phyloP scores from a whole-genome alignment of 768 basidiomycete genomes.

The Rhodotorula kratochvilovae region DNA sequence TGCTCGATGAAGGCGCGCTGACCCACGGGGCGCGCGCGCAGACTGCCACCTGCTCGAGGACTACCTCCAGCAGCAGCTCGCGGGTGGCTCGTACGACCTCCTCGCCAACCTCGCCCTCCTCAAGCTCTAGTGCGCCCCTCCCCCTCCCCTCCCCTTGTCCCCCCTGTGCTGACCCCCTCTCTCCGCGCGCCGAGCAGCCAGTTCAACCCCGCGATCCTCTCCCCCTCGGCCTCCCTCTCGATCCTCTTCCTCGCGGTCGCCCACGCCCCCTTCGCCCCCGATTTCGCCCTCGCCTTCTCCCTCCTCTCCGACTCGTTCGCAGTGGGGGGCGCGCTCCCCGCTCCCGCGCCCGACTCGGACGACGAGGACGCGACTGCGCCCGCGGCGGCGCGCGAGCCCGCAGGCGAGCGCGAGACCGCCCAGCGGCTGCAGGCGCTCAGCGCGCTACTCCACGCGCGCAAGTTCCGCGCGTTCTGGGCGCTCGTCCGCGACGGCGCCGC shows the following conservation, averaged over 20 bases:
- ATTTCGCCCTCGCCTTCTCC: constrained; percentile 90
- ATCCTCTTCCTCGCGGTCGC: constrained; percentile 88
- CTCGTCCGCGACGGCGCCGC: constrained; percentile 17
- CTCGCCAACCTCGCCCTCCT: constrained; percentile 91
- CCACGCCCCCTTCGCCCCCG: constrained; percentile 69
- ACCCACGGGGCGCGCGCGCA: neutral
- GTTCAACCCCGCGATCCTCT: constrained; percentile 34
- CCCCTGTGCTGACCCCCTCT: no score
- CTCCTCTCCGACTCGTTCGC: constrained; percentile 65
- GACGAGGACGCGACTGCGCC: constrained; percentile 13
- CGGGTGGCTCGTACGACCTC: constrained; percentile 85
- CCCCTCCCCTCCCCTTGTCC: no score
- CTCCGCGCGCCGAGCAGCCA: constrained; percentile 1
- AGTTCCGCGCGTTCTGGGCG: constrained; percentile 81
- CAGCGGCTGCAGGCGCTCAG: constrained; percentile 70
- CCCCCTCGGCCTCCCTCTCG: constrained; percentile 47
- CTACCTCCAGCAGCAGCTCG: constrained; percentile 87
- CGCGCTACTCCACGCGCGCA: constrained; percentile 71
- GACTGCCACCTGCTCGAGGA: constrained; percentile 87
- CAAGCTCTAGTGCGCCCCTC: constrained; percentile 61
- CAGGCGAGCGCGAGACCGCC: constrained; percentile 62
- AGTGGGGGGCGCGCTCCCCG: constrained; percentile 47
- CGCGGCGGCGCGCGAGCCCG: constrained; percentile 14
- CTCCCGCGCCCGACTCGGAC: constrained; percentile 7
- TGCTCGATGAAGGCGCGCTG: neutral